These are phyloP conservation scores for Coniella vitis DNA, from an alignment of 2,329 filamentous ascomycete genomes.

Conservation along the genomic window DNA sequence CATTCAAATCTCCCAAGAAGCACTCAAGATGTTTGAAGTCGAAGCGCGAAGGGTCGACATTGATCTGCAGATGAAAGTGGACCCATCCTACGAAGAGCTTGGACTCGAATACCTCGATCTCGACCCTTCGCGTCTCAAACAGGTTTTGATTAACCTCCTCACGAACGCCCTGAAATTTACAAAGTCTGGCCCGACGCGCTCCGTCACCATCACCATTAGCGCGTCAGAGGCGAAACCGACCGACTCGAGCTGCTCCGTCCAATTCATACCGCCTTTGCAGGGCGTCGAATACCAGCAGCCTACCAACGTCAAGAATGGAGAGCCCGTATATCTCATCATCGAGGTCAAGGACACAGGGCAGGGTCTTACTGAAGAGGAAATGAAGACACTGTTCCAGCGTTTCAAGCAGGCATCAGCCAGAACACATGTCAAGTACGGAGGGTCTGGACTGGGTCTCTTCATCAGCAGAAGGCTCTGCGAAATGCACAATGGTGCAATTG, in stretches of 20 bases:
- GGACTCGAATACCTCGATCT: constrained; percentile 59
- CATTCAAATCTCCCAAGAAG: constrained; percentile 56
- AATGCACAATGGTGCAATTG: constrained; percentile 73
- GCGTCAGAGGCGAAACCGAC: constrained; percentile 34
- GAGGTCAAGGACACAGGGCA: constrained; percentile 72
- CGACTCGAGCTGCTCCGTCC: constrained; percentile 40
- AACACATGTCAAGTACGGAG: constrained; percentile 68
- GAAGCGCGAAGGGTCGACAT: constrained; percentile 66
- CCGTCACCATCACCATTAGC: constrained; percentile 43
- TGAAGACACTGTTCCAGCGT: constrained; percentile 62
- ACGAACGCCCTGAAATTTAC: constrained; percentile 83
- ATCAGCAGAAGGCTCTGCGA: constrained; percentile 75
- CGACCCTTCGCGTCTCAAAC: constrained; percentile 68
- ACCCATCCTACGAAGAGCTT: constrained; percentile 52
- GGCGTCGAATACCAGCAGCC: constrained; percentile 33
- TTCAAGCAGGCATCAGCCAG: constrained; percentile 67
- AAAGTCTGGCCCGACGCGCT: constrained; percentile 51
- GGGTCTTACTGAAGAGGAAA: constrained; percentile 60
- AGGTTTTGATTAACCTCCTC: constrained; percentile 73
- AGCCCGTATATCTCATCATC: constrained; percentile 61
- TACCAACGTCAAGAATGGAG: constrained; percentile 24
- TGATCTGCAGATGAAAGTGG: constrained; percentile 55
- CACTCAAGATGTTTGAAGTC: constrained; percentile 72
- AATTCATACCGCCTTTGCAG: constrained; percentile 54
- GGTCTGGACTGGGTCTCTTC: constrained; percentile 68